A percentile compares a stretch with the other conserved stretches of the same genome.
Evolutionary conservation across 2,329 filamentous ascomycete genomes (phyloP).

Genomic region (Penicillium brasilianum): DNA sequence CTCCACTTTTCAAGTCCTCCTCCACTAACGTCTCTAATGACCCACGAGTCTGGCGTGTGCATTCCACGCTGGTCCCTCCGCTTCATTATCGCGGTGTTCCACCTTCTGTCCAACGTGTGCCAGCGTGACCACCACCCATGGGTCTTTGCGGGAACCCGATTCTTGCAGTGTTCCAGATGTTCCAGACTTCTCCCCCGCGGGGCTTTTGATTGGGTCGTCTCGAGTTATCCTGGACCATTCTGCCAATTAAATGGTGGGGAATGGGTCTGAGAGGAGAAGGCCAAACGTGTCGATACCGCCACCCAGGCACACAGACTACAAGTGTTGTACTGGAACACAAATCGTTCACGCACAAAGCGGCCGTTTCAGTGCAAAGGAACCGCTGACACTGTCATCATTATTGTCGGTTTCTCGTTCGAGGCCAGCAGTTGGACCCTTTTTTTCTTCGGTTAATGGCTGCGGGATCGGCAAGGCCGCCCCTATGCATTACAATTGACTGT

Average conservation of each 20-base stretch:
- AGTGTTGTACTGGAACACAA: neutral
- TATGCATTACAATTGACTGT: neutral
- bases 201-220: slow-evolving; percentile 19
- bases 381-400: slow-evolving; percentile 5
- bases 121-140: slow-evolving; percentile 12
- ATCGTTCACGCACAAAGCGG: slow-evolving; percentile 8
- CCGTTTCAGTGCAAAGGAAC: neutral
- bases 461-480: slow-evolving; percentile 20
- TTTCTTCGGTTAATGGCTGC: slow-evolving; percentile 6
- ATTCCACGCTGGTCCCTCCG: neutral
- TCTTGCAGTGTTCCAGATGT: slow-evolving; percentile 17
- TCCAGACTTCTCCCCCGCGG: slow-evolving; percentile 16
- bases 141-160: neutral
- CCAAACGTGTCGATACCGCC: slow-evolving; percentile 18
- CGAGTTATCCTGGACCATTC: neutral
- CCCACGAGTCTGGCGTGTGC: too few relatives aligned
- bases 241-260: slow-evolving; percentile 21
- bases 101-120: too few relatives aligned
- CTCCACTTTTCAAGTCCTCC: neutral
- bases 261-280: slow-evolving; percentile 14
- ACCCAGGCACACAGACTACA: slow-evolving; percentile 9
- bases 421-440: neutral
- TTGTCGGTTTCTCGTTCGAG: neutral
- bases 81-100: neutral
- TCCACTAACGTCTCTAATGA: neutral